A percentile compares a stretch with the other conserved stretches of the same genome.
Conservation (phyloP, 2,329 filamentous ascomycete genomes). For the Pseudogymnoascus sp. region DNA sequence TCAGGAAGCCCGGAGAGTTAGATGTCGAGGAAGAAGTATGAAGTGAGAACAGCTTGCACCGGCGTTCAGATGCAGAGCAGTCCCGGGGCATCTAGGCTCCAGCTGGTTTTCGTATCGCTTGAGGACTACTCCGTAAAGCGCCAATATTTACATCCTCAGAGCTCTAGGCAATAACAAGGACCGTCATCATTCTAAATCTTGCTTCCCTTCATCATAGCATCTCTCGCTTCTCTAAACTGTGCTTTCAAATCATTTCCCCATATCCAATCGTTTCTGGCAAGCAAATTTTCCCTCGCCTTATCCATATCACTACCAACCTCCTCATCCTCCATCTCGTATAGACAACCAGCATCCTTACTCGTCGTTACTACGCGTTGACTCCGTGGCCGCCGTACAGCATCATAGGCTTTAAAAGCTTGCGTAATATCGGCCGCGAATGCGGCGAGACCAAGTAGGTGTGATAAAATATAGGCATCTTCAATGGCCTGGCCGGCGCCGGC, state of each 20-base stretch:
- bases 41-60: no score
- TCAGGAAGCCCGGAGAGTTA: no score
- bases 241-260: constrained; percentile 31
- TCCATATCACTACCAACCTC: constrained; percentile 31
- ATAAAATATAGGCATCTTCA: constrained; percentile 42
- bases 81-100: no score
- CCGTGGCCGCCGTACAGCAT: constrained; percentile 37
- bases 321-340: constrained; percentile 41
- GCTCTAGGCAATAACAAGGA: background rate
- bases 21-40: no score
- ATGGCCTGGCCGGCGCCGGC: constrained; percentile 52
- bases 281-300: constrained; percentile 31
- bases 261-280: constrained; percentile 31
- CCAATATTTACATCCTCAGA: no score
- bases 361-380: constrained; percentile 27
- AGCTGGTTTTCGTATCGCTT: no score
- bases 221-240: constrained; percentile 33
- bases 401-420: constrained; percentile 44
- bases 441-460: constrained; percentile 40
- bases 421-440: constrained; percentile 30
- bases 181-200: background rate
- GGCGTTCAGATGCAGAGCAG: no score
- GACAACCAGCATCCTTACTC: constrained; percentile 21
- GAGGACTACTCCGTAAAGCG: no score
- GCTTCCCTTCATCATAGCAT: constrained; percentile 25